Percentiles rank a stretch among this genome's conserved stretches.
phyloP scores from a whole-genome alignment of 305 asterid genomes.

The Solanum aculeatissimum region DNA sequence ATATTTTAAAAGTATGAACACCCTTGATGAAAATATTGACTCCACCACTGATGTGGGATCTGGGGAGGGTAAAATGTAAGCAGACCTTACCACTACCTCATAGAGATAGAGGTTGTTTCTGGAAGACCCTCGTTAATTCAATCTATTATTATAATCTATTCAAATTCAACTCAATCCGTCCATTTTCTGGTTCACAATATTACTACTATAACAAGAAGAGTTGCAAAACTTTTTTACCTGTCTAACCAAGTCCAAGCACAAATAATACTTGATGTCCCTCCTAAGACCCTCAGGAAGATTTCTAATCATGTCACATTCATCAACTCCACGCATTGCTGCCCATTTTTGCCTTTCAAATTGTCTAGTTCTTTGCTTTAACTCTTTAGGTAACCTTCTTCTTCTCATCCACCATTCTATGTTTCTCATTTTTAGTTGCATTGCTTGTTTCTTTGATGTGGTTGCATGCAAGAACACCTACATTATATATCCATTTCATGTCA shows the following conservation, averaged over 20 bases:
- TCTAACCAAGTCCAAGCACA: conserved; percentile 18
- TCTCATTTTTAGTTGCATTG: conserved; percentile 15
- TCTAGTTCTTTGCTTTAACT: conserved; percentile 12
- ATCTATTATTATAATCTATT: too few species aligned
- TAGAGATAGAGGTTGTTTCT: too few species aligned
- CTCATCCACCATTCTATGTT: conserved; percentile 27
- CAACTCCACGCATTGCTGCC: conserved; percentile 12
- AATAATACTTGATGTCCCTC: conserved; percentile 24
- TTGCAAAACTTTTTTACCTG: conserved; percentile 1
- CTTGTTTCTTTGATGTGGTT: conserved; percentile 11
- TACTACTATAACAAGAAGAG: too few species aligned
- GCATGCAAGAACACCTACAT: conserved; percentile 19
- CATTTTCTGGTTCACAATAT: background rate
- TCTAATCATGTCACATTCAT: conserved; percentile 15
- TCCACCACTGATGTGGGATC: too few species aligned
- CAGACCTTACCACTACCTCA: too few species aligned
- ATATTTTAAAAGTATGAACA: too few species aligned
- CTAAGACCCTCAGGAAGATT: conserved; percentile 24
- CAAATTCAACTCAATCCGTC: background rate
- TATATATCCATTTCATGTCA: background rate
- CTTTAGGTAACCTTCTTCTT: conserved; percentile 9
- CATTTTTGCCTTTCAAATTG: conserved; percentile 11
- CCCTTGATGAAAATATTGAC: too few species aligned
- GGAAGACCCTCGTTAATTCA: too few species aligned
- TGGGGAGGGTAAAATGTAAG: too few species aligned